These are phyloP conservation scores for Penicillium sclerotiorum DNA, from an alignment of 2,329 filamentous ascomycete species.

Conservation along the genomic window DNA sequence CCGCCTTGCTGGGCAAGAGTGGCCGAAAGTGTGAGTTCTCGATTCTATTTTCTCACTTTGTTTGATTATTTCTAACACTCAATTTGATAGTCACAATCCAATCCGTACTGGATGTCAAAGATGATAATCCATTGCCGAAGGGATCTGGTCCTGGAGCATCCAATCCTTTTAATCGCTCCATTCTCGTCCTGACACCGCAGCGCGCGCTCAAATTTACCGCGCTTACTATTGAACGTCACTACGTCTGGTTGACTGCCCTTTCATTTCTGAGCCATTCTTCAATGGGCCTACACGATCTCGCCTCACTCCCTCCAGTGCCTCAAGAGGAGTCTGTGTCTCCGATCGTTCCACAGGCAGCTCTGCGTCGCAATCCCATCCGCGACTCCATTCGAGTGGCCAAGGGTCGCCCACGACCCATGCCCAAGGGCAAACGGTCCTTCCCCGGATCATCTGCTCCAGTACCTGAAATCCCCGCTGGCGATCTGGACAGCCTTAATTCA, in stretches of 20 bases:
- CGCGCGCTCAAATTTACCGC: slow-evolving; percentile 95
- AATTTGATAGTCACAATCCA: slow-evolving; percentile 77
- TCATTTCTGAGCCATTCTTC: slow-evolving; percentile 93
- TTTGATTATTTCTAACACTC: slow-evolving; percentile 6
- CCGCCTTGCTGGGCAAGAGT: slow-evolving; percentile 87
- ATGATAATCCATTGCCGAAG: slow-evolving; percentile 83
- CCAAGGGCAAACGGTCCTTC: slow-evolving; percentile 45
- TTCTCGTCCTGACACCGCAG: slow-evolving; percentile 90
- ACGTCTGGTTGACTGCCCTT: slow-evolving; percentile 89
- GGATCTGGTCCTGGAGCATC: slow-evolving; percentile 54
- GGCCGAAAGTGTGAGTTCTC: slow-evolving; percentile 80
- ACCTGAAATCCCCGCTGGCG: slow-evolving; percentile 35
- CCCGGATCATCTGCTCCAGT: slow-evolving; percentile 31
- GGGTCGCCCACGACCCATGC: slow-evolving; percentile 57
- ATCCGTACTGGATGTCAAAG: slow-evolving; percentile 95
- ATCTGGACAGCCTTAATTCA: slow-evolving; percentile 31
- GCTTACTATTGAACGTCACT: slow-evolving; percentile 78
- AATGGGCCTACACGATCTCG: slow-evolving; percentile 75
- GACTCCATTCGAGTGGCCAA: slow-evolving; percentile 92
- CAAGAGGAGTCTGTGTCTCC: slow-evolving; percentile 38
- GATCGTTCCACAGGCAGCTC: slow-evolving; percentile 49
- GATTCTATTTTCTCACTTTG: slow-evolving; percentile 1
- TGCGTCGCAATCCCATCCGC: slow-evolving; percentile 66
- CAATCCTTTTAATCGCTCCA: slow-evolving; percentile 82
- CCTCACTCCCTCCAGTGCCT: slow-evolving; percentile 59